Base-by-base conservation (phyloP, 2,329 filamentous ascomycete species). In the Tympanopsis confertula region DNA sequence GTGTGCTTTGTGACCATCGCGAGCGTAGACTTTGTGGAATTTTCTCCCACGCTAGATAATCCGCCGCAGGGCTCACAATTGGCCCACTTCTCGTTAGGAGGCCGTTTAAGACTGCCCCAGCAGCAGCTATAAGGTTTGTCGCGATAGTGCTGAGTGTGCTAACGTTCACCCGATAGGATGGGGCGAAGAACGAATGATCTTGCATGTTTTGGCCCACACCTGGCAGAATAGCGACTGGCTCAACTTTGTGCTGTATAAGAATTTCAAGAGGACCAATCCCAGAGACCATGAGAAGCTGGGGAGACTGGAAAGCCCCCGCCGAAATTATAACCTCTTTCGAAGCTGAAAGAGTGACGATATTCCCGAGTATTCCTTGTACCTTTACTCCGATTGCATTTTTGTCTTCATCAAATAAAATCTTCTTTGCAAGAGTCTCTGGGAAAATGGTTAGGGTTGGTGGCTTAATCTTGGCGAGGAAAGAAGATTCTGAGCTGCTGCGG, bases 211-310 rank as follows among this genome's bases (percentile, higher is more conserved):
- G 47, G 39, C 47, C 47, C 4, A 49, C 47, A 13, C 39, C 39
- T 3, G 46, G 41, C 10, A 44, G 26, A 47, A 54, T 20, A 45
- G 52, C 29, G 45, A 54, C 19, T 45, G 51, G 17, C 42, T 50
- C 5, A 51, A 57, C 49, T 47, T 48, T 44, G 39, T 58, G 12
- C 10, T 54, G 13, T 13, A 28, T 10, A 5, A 49, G 41, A 19
- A 42, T n/a, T 5, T 35, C 26, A 2, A 29, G n/a, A 15, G 42
- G 38, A 13, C 47, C 47, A 14, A 49, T 40, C 1, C 47, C 47
- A 2, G 47, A 49, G 1, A 50, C 19, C 37, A 45, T 41, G 3
- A 49, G 38, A 3, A 50, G 4, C 20, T 49, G 45, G 1, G 47
- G 44, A 2, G 47, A 44, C 7, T 48, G 39, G 3, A 49, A 18